Conservation (phyloP, 495 filamentous ascomycete genomes). For the Chaetomium tenue region DNA sequence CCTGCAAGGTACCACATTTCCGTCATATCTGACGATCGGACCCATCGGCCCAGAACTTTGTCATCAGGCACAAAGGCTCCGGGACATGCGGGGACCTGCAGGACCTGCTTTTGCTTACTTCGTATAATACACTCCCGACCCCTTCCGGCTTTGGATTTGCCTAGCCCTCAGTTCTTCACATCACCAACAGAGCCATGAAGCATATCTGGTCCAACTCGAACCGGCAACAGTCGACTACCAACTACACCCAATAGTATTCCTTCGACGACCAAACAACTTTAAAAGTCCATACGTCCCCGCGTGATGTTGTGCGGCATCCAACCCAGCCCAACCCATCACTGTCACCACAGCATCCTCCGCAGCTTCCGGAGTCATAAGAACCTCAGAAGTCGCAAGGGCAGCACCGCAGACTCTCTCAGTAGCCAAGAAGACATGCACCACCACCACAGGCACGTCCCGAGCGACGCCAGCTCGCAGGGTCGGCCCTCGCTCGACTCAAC, state of each 20-base stretch:
- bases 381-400: slow-evolving; percentile 20
- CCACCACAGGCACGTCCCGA: slow-evolving; percentile 23
- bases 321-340: slow-evolving; percentile 17
- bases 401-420: neutral
- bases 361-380: slow-evolving; percentile 37
- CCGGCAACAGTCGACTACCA: neutral
- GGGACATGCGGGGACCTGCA: neutral
- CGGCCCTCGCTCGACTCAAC: slow-evolving; percentile 33
- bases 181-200: slow-evolving; percentile 13
- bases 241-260: neutral
- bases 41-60: neutral
- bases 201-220: neutral
- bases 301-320: slow-evolving; percentile 32
- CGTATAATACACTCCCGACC: slow-evolving; percentile 2
- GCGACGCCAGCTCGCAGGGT: slow-evolving; percentile 32
- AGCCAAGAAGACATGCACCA: slow-evolving; percentile 20
- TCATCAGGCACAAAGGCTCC: slow-evolving; percentile 11
- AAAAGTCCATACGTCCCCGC: neutral
- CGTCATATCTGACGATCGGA: slow-evolving; percentile 16
- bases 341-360: slow-evolving; percentile 32
- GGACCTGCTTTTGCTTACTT: slow-evolving; percentile 3
- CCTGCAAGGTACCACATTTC: slow-evolving; percentile 21
- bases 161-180: neutral
- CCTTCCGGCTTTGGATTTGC: neutral
- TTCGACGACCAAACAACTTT: neutral